Evolutionary conservation across 2,329 filamentous ascomycete species (phyloP).

Genomic region (Hypoxylon rubiginosum): DNA sequence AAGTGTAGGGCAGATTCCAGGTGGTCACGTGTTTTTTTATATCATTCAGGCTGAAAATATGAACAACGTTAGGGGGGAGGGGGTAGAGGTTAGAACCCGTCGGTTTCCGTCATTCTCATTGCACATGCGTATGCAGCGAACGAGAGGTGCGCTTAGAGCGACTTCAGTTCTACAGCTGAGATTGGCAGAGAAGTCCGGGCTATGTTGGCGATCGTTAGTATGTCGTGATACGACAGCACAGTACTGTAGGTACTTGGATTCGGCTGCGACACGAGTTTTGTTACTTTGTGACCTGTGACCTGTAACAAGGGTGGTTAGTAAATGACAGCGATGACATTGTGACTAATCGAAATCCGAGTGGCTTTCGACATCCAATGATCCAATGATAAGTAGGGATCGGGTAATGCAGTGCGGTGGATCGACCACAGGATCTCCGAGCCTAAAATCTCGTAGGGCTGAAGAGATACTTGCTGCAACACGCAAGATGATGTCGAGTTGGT

Average conservation of each 20-base stretch:
- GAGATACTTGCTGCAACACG: slow-evolving; percentile 36
- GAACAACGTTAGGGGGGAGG: slow-evolving; percentile 2
- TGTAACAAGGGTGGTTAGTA: slow-evolving; percentile 26
- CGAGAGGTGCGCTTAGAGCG: slow-evolving; percentile 14
- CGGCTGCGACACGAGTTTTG: slow-evolving; percentile 27
- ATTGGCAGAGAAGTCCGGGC: slow-evolving; percentile 30
- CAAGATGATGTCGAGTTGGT: slow-evolving; percentile 30
- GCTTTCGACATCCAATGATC: slow-evolving; percentile 22
- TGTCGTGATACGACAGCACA: slow-evolving; percentile 20
- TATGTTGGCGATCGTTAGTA: slow-evolving; percentile 31
- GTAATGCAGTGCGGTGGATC: slow-evolving; percentile 39
- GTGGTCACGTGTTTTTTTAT: slow-evolving; percentile 23
- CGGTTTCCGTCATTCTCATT: slow-evolving; percentile 15
- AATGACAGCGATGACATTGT: slow-evolving; percentile 11
- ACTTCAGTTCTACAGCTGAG: slow-evolving; percentile 18
- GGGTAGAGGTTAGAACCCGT: background rate
- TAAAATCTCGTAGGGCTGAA: slow-evolving; percentile 44
- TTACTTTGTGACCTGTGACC: slow-evolving; percentile 27
- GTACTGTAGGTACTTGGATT: slow-evolving; percentile 26
- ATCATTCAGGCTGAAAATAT: slow-evolving; percentile 23
- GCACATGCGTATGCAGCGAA: background rate
- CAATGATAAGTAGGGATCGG: slow-evolving; percentile 27
- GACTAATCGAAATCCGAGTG: slow-evolving; percentile 31
- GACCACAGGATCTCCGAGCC: slow-evolving; percentile 40
- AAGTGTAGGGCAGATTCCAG: slow-evolving; percentile 26